Base-by-base conservation (phyloP, 2,329 filamentous ascomycete genomes). In the Ophiosphaerella narmari region DNA sequence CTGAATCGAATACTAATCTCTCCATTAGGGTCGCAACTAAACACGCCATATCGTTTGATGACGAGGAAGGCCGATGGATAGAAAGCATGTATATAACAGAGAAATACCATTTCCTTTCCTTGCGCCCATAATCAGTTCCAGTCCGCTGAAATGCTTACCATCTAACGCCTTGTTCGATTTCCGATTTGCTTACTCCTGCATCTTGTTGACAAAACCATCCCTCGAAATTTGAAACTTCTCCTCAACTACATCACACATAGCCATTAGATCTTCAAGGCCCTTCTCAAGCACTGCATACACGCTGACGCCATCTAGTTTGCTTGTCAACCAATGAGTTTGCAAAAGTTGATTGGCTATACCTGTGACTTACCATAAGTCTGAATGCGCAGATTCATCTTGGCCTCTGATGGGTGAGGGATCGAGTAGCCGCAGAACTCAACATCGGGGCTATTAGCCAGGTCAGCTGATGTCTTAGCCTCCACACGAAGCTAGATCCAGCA, bases 391-490 rank as follows among this genome's bases (percentile, higher is more conserved):
- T 97, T 96, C 93, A 99, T 96, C 77, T 96, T 94, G 35, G 87
- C 80, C 75, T 99, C 94, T 34, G 92, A 96, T 43, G 94, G 94
- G 76, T 99, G 94, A 26, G 94, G 94, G 54, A 99, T 97, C 7
- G 93, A 90, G 75, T 99, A 99, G 54, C 93, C 94, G 75, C 94
- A 97, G 77, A 99, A 97, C 74, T 99, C 94, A 52, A 99, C 94
- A 57, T 94, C 86, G 26, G 94, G 93, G 74, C 93, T 97, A 59
- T 45, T 45, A 9, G 2, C 1, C 5, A 7, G 11, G 26, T 59
- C 29, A 62, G 44, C 18, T 29, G 7, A 16, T n/a, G 1, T 23
- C 12, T 32, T 6, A 32, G 11, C 2, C 14, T 16, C 18, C 32
- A 11, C 21, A 6, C 13, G 34, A 3, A 5, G 13, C 4, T 11